Percentiles rank a stretch among this genome's conserved stretches.
Conservation (phyloP, 805 yeast species). For the Ogataea ramenticola region DNA sequence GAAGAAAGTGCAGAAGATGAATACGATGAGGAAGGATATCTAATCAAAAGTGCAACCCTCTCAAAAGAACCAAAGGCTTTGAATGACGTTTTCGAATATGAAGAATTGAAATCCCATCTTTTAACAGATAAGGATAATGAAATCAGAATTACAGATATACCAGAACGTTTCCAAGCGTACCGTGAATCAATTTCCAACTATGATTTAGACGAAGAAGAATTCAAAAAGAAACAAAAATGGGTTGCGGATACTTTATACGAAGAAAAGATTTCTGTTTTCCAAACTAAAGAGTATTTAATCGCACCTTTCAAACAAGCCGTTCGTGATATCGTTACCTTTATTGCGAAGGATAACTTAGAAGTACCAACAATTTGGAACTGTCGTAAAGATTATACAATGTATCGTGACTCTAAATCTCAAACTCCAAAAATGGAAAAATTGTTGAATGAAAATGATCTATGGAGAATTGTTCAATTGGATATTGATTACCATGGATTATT, state of each 20-base stretch:
- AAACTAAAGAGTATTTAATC: constrained; percentile 24
- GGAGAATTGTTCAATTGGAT: constrained; percentile 86
- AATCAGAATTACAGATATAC: constrained; percentile 80
- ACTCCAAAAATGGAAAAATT: constrained; percentile 43
- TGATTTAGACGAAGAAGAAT: constrained; percentile 63
- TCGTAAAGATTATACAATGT: constrained; percentile 79
- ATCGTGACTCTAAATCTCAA: constrained; percentile 31
- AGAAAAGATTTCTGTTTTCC: constrained; percentile 44
- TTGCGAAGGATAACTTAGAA: constrained; percentile 74
- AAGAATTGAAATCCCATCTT: constrained; percentile 84
- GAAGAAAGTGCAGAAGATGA: constrained; percentile 37
- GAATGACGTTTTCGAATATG: constrained; percentile 89
- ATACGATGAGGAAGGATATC: constrained; percentile 30
- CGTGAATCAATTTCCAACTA: constrained; percentile 62
- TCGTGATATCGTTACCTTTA: constrained; percentile 58
- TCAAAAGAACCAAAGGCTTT: constrained; percentile 42
- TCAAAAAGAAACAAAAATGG: constrained; percentile 73
- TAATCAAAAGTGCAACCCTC: constrained; percentile 20
- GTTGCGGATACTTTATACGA: constrained; percentile 54
- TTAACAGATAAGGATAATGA: constrained; percentile 87
- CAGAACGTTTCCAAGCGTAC: constrained; percentile 83
- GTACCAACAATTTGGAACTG: constrained; percentile 95
- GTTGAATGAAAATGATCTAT: constrained; percentile 75
- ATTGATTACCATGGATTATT: constrained; percentile 80
- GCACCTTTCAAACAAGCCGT: constrained; percentile 64